phyloP scores from a whole-genome alignment of 139 green algal species.

The Pseudopediastrum boryanum region DNA sequence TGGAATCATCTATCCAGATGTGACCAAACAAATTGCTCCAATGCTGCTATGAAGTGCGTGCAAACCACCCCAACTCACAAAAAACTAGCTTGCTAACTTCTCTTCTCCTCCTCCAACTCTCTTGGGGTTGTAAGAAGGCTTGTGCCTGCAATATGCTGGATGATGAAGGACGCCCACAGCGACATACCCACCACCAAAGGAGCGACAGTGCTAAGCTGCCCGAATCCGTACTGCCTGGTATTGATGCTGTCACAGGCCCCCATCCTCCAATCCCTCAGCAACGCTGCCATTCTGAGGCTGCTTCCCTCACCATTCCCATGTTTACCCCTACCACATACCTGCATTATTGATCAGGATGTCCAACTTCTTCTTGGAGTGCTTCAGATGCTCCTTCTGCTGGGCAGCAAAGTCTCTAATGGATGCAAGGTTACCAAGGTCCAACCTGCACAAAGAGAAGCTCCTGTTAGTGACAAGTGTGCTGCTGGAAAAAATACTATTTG shows the following conservation, averaged over 20 bases:
- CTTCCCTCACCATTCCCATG: not conserved
- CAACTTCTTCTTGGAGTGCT: conserved; percentile 14
- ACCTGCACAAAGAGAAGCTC: conserved; percentile 40
- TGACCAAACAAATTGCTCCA: too few species aligned
- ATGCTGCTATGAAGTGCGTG: too few species aligned
- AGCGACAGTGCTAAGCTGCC: not conserved
- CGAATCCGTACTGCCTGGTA: not conserved
- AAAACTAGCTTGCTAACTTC: too few species aligned
- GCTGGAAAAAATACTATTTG: not conserved
- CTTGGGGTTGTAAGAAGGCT: too few species aligned
- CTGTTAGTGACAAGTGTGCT: not conserved
- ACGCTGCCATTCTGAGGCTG: not conserved
- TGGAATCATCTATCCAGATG: too few species aligned
- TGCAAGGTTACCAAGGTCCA: conserved; percentile 59
- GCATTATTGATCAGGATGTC: conserved; percentile 72
- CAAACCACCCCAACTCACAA: too few species aligned
- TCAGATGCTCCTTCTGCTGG: conserved; percentile 35
- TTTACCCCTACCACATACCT: conserved; percentile 21
- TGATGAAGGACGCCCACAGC: not conserved
- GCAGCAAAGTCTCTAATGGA: conserved; percentile 56
- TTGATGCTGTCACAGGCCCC: not conserved
- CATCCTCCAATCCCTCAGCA: not conserved
- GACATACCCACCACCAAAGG: not conserved
- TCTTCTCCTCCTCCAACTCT: too few species aligned
- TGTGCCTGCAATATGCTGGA: not conserved